Conservation (phyloP, 148 eudicot species). For the Limonium bicolor region DNA sequence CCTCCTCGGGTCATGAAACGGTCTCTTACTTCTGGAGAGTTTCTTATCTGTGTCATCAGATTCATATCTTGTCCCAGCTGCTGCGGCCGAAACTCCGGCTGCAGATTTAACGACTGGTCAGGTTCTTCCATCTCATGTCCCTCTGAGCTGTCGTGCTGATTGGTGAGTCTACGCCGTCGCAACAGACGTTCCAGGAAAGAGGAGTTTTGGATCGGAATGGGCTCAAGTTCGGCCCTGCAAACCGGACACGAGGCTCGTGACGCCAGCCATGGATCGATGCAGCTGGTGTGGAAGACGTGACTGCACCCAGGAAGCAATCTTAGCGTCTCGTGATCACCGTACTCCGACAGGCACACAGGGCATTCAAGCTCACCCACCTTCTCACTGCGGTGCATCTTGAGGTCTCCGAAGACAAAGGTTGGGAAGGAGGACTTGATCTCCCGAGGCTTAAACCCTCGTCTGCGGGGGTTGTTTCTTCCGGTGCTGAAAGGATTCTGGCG, state of each 20-base stretch:
- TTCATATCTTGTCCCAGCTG: background rate
- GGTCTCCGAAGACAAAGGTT: constrained; percentile 24
- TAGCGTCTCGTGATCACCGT: background rate
- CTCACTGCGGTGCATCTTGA: constrained; percentile 17
- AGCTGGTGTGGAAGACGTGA: constrained; percentile 3
- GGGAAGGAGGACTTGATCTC: constrained; percentile 23
- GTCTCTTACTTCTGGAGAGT: constrained; percentile 1
- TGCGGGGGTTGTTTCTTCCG: background rate
- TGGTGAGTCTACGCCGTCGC: background rate
- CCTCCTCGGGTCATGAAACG: background rate
- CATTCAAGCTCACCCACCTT: constrained; percentile 5
- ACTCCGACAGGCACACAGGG: constrained; percentile 5
- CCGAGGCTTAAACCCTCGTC: constrained; percentile 18
- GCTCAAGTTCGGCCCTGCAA: constrained; percentile 4
- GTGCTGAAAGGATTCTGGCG: background rate
- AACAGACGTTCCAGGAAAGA: background rate
- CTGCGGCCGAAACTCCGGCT: too few species aligned
- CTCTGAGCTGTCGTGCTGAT: too few species aligned
- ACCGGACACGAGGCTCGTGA: constrained; percentile 1
- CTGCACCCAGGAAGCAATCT: constrained; percentile 1
- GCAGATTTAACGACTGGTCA: background rate
- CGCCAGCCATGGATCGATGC: constrained; percentile 6
- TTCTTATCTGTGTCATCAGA: background rate
- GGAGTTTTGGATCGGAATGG: background rate
- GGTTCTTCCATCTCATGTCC: too few species aligned